Conservation (phyloP, 495 filamentous ascomycete species). For the Aspergillus sclerotiicarbonarius region DNA sequence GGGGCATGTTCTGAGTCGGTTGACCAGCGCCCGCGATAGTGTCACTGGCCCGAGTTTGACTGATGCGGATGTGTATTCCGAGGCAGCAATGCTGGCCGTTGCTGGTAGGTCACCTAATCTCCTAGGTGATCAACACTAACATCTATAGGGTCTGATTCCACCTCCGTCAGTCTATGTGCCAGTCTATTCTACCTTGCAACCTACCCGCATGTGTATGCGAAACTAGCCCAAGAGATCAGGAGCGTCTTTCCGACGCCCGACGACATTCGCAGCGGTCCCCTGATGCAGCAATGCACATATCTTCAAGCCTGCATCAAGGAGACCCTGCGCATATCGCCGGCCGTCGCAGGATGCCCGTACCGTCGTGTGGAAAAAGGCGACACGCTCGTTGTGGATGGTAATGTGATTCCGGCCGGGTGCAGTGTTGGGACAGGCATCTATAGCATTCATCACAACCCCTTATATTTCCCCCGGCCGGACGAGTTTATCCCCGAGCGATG, state of each 20-base stretch:
- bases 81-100: constrained; percentile 5
- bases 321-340: constrained; percentile 65
- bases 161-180: constrained; percentile 26
- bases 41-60: not conserved
- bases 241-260: not conserved
- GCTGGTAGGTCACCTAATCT: not conserved
- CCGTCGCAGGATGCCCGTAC: constrained; percentile 57
- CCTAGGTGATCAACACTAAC: not conserved
- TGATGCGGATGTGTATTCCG: constrained; percentile 1
- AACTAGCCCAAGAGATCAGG: constrained; percentile 25
- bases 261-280: not conserved
- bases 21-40: not conserved
- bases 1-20: constrained; percentile 3
- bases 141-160: constrained; percentile 23
- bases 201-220: constrained; percentile 19
- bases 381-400: constrained; percentile 48
- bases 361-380: constrained; percentile 62
- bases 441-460: constrained; percentile 53
- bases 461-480: constrained; percentile 53
- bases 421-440: constrained; percentile 55
- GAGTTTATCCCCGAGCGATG: constrained; percentile 48
- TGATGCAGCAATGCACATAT: constrained; percentile 22
- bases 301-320: constrained; percentile 68
- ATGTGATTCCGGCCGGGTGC: constrained; percentile 50
- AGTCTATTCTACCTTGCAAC: constrained; percentile 31